These are phyloP conservation scores for Phaeosphaeria sp. DNA, from an alignment of 2,329 filamentous ascomycete species.

Conservation along the genomic window DNA sequence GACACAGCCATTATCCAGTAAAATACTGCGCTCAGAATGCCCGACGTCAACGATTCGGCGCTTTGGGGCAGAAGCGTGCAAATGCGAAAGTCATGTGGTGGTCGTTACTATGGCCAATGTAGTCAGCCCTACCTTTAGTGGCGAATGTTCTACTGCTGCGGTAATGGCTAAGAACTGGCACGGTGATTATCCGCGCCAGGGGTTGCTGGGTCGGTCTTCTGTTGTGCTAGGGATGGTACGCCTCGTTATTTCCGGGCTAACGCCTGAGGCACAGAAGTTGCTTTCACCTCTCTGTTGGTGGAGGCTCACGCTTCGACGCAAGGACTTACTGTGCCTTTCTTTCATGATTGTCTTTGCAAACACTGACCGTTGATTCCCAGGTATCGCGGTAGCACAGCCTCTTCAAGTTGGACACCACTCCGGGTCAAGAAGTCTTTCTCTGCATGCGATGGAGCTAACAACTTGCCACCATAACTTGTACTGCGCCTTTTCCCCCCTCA, in stretches of 20 bases:
- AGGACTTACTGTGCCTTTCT: neutral
- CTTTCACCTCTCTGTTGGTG: constrained; percentile 8
- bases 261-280: constrained; percentile 4
- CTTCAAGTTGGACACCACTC: neutral
- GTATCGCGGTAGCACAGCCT: neutral
- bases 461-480: neutral
- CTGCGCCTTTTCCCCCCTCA: constrained; percentile 3
- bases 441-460: neutral
- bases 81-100: constrained; percentile 15
- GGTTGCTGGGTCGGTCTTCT: constrained; percentile 3
- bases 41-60: constrained; percentile 20
- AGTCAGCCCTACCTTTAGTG: constrained; percentile 10
- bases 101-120: neutral
- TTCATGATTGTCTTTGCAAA: neutral
- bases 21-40: constrained; percentile 4
- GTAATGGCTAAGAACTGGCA: neutral
- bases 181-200: constrained; percentile 1
- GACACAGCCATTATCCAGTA: constrained; percentile 13
- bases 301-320: constrained; percentile 2
- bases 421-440: neutral
- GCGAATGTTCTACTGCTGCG: constrained; percentile 9
- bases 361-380: neutral
- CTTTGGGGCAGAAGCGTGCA: neutral
- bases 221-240: neutral
- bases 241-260: constrained; percentile 13